Conservation (phyloP, 441 rosid species). For the Codiaeum variegatum region DNA sequence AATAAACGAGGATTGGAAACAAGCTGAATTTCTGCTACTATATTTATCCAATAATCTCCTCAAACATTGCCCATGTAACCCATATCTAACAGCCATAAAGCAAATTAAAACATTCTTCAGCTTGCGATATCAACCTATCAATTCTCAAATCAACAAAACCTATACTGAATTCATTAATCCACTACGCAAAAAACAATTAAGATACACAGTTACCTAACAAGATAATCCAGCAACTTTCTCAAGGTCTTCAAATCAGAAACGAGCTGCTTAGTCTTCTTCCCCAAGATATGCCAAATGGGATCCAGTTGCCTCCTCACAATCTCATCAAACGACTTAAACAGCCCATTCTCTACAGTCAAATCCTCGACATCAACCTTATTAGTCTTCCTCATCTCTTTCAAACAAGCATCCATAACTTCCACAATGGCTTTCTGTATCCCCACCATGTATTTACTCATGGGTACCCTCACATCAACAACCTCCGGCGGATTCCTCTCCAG, state of each 20-base stretch:
- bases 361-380: slow-evolving; percentile 96
- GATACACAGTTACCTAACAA: slow-evolving; percentile 59
- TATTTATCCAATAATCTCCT: background rate
- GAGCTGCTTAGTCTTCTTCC: slow-evolving; percentile 91
- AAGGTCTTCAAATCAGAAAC: slow-evolving; percentile 97
- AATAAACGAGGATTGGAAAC: background rate
- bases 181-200: background rate
- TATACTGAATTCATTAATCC: background rate
- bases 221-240: slow-evolving; percentile 91
- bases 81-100: background rate
- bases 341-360: slow-evolving; percentile 88
- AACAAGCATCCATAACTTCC: slow-evolving; percentile 89
- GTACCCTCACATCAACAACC: slow-evolving; percentile 82
- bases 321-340: slow-evolving; percentile 98
- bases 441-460: slow-evolving; percentile 79
- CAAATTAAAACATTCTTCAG: background rate
- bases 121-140: background rate
- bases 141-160: background rate
- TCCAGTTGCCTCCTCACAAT: slow-evolving; percentile 91
- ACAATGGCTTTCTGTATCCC: slow-evolving; percentile 89
- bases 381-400: slow-evolving; percentile 94
- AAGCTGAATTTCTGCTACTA: background rate
- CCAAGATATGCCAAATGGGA: slow-evolving; percentile 95
- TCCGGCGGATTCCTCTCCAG: slow-evolving; percentile 75
- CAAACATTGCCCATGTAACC: background rate